Evolutionary conservation across 345 rosid species (phyloP), one percentile per base, ranked within the genome.

Genomic region (Aquilaria malaccensis): DNA sequence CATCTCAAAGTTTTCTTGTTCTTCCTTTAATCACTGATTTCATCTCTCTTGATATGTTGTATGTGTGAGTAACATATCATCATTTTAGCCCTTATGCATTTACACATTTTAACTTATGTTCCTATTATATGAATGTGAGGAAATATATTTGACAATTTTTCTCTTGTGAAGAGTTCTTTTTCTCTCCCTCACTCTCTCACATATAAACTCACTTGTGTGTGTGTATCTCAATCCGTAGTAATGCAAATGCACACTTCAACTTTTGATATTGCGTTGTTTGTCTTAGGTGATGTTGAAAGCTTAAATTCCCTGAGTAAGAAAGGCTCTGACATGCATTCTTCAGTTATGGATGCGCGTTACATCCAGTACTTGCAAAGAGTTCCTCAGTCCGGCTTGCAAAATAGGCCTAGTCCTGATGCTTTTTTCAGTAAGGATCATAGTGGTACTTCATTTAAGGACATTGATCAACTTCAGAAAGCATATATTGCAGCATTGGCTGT

Each of bases 401-500:
- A 60, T 52, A 62, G 61, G 14, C 75, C 75, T 61, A 65, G 76
- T 48, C 74, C 76, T 58, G 84, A 78, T 56, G 80, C 77, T 55
- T 55, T 76, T 67, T 74, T 59, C 50, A 66, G 67, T 49, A 73
- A 87, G 75, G 79, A 80, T 57, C 68, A 67, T 73, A 58, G 72
- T 5, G 79, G 81, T 55, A 48, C 76, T 62, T 69, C 81, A 2
- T 70, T 64, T 13, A 81, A 83, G 59, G 81, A 85, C 67, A 58
- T 76, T 60, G 73, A 77, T 61, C 76, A 70, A 45, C 70, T 79
- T 63, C 83, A 57, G 33, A 84, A 74, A 58, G 89, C 81, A 61
- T 86, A 80, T 67, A 78, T 87, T 9, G 88, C 84, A 56, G 70
- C 83, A 68, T 69, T 87, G 79, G 79, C 84, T 65, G 83, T 86